Evolutionary conservation across 768 basidiomycete genomes (phyloP).

Genomic region (Amanita inopinata): DNA sequence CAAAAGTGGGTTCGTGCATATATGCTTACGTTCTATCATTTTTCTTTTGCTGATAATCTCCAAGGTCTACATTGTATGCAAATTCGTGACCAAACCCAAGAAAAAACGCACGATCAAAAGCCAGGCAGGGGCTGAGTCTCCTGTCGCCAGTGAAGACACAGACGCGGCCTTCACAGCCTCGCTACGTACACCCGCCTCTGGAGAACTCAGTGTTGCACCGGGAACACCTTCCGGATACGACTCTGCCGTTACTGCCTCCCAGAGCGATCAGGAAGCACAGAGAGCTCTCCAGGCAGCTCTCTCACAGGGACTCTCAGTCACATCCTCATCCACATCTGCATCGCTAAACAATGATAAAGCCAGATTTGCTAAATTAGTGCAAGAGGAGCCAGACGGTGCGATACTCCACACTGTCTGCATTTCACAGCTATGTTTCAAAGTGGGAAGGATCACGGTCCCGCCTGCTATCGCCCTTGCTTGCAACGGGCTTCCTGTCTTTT

Average conservation of each 20-base stretch:
- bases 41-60: not conserved
- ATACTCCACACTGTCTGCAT: conserved; percentile 54
- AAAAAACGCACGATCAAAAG: conserved; percentile 17
- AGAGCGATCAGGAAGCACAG: conserved; percentile 15
- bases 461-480: conserved; percentile 50
- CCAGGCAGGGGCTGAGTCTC: conserved; percentile 7
- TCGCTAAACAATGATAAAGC: conserved; percentile 11
- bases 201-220: conserved; percentile 16
- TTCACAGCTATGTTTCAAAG: conserved; percentile 59
- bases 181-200: conserved; percentile 28
- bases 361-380: not conserved
- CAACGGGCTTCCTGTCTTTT: conserved; percentile 42
- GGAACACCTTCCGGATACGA: not conserved
- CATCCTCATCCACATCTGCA: not conserved
- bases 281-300: conserved; percentile 24
- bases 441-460: conserved; percentile 63
- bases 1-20: conserved; percentile 59
- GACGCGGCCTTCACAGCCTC: conserved; percentile 16
- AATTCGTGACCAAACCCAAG: conserved; percentile 50
- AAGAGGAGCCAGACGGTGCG: conserved; percentile 46
- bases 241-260: conserved; percentile 6
- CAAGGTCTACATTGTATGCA: conserved; percentile 54
- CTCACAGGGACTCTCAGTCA: not conserved
- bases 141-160: not conserved
- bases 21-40: not conserved